These are phyloP conservation scores for Leptographium lundbergii DNA, from an alignment of 2,329 filamentous ascomycete species.

Conservation along the genomic window DNA sequence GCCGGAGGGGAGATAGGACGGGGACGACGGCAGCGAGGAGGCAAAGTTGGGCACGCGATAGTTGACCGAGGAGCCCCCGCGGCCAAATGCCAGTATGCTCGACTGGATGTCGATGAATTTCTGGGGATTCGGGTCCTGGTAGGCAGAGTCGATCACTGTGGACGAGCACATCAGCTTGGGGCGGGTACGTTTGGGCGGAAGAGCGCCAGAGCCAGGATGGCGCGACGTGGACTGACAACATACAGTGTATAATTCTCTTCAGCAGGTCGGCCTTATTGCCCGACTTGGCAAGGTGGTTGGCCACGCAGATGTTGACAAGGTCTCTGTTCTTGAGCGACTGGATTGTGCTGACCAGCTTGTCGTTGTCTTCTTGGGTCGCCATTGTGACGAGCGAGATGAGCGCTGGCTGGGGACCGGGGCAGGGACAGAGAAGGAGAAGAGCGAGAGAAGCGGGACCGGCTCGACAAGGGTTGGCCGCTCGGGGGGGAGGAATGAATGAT, in stretches of 20 bases:
- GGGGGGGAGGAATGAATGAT: no score
- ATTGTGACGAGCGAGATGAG: slow-evolving; percentile 3
- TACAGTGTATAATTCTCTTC: slow-evolving; percentile 64
- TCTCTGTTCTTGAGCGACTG: slow-evolving; percentile 44
- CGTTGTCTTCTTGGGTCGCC: slow-evolving; percentile 26
- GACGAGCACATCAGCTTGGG: neutral
- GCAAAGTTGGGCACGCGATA: slow-evolving; percentile 1
- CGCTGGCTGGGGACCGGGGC: neutral
- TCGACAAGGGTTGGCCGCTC: no score
- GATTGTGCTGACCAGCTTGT: slow-evolving; percentile 30
- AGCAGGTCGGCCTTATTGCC: slow-evolving; percentile 81
- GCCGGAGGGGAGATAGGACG: neutral
- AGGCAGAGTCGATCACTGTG: slow-evolving; percentile 9
- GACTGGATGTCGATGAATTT: slow-evolving; percentile 5
- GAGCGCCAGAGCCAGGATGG: neutral
- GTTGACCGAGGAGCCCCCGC: neutral
- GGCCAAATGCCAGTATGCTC: slow-evolving; percentile 3
- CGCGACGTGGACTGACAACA: slow-evolving; percentile 23
- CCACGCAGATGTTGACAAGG: slow-evolving; percentile 63
- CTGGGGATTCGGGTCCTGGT: slow-evolving; percentile 6
- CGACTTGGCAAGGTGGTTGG: slow-evolving; percentile 61
- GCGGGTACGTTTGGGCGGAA: no score
- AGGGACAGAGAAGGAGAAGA: neutral
- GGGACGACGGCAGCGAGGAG: slow-evolving; percentile 5
- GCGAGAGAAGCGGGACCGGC: neutral